These are phyloP conservation scores for Chrysoporthe austroafricana DNA, from an alignment of 2,329 filamentous ascomycete species.

Conservation along the genomic window DNA sequence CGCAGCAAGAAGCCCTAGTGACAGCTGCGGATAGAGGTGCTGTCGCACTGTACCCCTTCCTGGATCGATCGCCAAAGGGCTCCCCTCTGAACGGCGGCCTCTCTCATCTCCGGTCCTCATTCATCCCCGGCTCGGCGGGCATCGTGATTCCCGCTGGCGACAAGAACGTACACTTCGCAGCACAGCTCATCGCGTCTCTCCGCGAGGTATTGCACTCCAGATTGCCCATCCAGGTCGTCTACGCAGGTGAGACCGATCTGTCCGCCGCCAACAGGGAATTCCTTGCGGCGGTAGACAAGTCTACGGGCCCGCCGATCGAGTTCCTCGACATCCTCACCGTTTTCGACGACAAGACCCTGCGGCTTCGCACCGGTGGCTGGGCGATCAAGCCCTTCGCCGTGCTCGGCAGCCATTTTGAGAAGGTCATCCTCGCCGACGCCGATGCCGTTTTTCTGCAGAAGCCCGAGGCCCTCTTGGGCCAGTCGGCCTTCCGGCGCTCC, in stretches of 20 bases:
- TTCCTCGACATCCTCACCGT: conserved; percentile 40
- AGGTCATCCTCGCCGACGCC: conserved; percentile 45
- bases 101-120: conserved; percentile 29
- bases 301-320: conserved; percentile 31
- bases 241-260: conserved; percentile 42
- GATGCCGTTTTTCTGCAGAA: conserved; percentile 45
- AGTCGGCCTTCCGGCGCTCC: conserved; percentile 37
- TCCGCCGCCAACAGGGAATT: conserved; percentile 32
- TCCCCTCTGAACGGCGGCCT: conserved; percentile 29
- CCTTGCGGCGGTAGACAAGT: conserved; percentile 27
- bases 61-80: conserved; percentile 22
- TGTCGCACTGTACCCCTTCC: conserved; percentile 35
- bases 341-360: conserved; percentile 39
- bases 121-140: conserved; percentile 33
- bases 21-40: conserved; percentile 28
- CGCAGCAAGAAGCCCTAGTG: conserved; percentile 23
- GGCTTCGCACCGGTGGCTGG: conserved; percentile 40
- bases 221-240: conserved; percentile 42
- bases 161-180: conserved; percentile 39
- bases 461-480: conserved; percentile 39
- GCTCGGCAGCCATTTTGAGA: conserved; percentile 41
- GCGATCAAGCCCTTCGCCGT: conserved; percentile 48
- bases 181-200: conserved; percentile 40
- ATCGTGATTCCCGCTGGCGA: conserved; percentile 43
- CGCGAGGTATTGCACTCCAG: conserved; percentile 36